Evolutionary conservation across 1,139 yeast species (phyloP), one percentile per base, ranked within the genome.

Genomic region (Hansenula anomala): DNA sequence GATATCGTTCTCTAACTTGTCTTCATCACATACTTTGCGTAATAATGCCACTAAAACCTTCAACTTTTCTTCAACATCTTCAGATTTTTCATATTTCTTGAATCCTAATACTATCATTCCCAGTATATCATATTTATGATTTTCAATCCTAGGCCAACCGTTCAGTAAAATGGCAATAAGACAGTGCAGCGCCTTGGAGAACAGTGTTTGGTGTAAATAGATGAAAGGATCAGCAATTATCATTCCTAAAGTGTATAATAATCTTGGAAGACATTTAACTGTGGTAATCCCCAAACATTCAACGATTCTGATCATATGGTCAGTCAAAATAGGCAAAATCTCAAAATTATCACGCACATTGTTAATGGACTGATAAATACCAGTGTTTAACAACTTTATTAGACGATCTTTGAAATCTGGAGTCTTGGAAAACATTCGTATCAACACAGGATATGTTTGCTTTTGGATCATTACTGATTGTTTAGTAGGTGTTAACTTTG

Each of bases 401-500:
- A 51, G 26, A 14, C 39, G 33, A 5, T 37, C 28, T 4, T 30
- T 34, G 7, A 26, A 27, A 3, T 33, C 39, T 3, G 24, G 9
- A 4, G 16, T 19, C 1, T 20, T 28, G n/a, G 14, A 23, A 16
- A 34, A 19, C 17, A 33, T 28, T n/a, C 38, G 39, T 14, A 52
- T 44, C 28, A 55, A 24, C 0, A 48, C 46, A 10, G 54, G 49
- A 29, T 55, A 56, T 2, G 59, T 41, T 6, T 28, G 32, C 4
- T 33, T 25, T 20, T 53, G 34, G 6, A 58, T 47, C 18, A 48
- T 34, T 8, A 39, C 30, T 0, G 61, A 49, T 17, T 49, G 37
- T 0, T 45, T 47, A 1, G 54, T 51, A 1, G 70, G 67, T 0
- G 75, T 70, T n/a, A 64, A 47, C 11, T 69, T 67, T 0, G 82